These are phyloP conservation scores for Pterula multifida DNA, from an alignment of 1,284 basidiomycete species.

Conservation along the genomic window DNA sequence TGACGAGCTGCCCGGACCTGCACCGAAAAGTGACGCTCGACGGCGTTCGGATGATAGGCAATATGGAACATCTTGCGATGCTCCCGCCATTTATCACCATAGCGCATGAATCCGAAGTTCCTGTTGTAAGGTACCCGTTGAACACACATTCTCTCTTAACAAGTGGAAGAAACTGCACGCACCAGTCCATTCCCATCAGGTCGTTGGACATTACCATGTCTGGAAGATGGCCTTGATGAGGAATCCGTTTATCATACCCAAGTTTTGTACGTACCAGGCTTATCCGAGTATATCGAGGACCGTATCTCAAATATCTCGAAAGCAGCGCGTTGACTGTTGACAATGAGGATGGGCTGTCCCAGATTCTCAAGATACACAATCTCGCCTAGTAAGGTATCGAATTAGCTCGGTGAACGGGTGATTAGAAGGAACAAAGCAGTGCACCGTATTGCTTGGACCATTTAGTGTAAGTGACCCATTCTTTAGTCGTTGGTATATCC, in stretches of 20 bases:
- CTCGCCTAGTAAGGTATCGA: neutral
- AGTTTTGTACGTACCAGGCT: slow-evolving; percentile 6
- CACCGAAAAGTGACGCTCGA: slow-evolving; percentile 16
- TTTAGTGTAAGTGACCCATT: slow-evolving; percentile 7
- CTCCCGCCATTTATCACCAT: slow-evolving; percentile 13
- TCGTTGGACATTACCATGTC: slow-evolving; percentile 12
- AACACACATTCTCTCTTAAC: neutral
- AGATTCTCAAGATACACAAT: slow-evolving; percentile 3
- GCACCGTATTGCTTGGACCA: slow-evolving; percentile 8
- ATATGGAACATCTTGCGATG: slow-evolving; percentile 11
- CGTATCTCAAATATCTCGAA: slow-evolving; percentile 17
- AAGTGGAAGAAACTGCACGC: neutral
- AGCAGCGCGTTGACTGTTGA: slow-evolving; percentile 16
- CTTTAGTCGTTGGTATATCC: slow-evolving; percentile 5
- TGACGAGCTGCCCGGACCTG: slow-evolving; percentile 14
- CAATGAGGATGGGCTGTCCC: slow-evolving; percentile 13
- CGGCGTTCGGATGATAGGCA: slow-evolving; percentile 3
- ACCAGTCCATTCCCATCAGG: slow-evolving; percentile 12
- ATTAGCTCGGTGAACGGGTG: neutral
- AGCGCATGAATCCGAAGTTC: slow-evolving; percentile 11
- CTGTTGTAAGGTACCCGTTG: slow-evolving; percentile 3
- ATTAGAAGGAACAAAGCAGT: neutral
- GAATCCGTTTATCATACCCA: no score
- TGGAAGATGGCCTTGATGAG: slow-evolving; percentile 2
- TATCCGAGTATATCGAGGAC: slow-evolving; percentile 15